These are phyloP conservation scores for Annulohypoxylon nitens DNA, from an alignment of 495 filamentous ascomycete genomes.

Conservation along the genomic window DNA sequence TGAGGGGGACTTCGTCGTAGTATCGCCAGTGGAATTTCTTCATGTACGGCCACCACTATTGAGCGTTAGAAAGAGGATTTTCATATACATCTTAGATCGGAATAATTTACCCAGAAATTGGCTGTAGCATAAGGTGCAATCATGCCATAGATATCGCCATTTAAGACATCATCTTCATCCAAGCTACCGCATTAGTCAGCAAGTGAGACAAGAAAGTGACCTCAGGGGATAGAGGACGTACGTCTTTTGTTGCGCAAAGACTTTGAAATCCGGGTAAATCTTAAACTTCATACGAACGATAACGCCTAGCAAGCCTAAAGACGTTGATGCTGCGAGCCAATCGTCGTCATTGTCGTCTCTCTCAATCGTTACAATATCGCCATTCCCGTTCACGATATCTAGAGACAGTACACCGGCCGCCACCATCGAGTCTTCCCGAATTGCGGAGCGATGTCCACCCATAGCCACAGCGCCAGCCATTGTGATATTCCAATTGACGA, in stretches of 20 bases:
- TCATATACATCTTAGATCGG: not conserved
- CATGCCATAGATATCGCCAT: conserved; percentile 62
- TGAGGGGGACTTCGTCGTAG: conserved; percentile 60
- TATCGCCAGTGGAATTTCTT: conserved; percentile 65
- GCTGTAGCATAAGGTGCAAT: conserved; percentile 65
- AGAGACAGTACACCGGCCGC: conserved; percentile 61
- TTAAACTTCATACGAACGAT: conserved; percentile 62
- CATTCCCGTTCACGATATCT: conserved; percentile 62
- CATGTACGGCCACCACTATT: conserved; percentile 65
- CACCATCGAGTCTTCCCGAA: conserved; percentile 65
- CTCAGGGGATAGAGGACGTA: conserved; percentile 41
- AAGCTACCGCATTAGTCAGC: conserved; percentile 48
- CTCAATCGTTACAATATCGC: conserved; percentile 56
- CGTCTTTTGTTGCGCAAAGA: conserved; percentile 63
- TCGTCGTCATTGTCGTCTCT: conserved; percentile 57
- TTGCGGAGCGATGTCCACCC: conserved; percentile 62
- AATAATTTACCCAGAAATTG: conserved; percentile 59
- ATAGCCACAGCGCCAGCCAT: conserved; percentile 64
- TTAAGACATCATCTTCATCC: conserved; percentile 59
- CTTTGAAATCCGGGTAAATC: conserved; percentile 63
- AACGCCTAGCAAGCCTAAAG: conserved; percentile 60
- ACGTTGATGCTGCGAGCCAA: conserved; percentile 65
- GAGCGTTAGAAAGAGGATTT: conserved; percentile 3
- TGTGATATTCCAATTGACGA: conserved; percentile 67
- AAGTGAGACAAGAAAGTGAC: not conserved